Evolutionary conservation across 495 filamentous ascomycete species (phyloP).

Genomic region (Tricharina praecox): DNA sequence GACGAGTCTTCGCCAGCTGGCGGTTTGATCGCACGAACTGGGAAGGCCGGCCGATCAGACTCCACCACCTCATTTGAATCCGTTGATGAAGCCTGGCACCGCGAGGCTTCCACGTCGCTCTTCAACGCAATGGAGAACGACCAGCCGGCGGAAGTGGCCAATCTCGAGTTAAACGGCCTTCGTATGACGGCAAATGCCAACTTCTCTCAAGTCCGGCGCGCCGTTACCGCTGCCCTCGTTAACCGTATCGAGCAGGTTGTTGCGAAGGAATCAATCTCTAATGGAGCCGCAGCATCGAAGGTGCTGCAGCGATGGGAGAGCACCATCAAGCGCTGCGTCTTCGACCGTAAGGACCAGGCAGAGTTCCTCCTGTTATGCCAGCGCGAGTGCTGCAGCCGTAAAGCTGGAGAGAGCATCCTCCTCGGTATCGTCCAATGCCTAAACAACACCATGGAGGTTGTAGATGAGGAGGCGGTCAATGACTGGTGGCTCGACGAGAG

Average conservation of each 20-base stretch:
- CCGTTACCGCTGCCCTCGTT: constrained; percentile 70
- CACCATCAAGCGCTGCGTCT: constrained; percentile 33
- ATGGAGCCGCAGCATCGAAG: constrained; percentile 39
- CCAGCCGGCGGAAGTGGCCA: constrained; percentile 66
- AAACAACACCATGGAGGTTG: constrained; percentile 56
- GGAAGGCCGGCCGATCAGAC: constrained; percentile 20
- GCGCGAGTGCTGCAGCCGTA: constrained; percentile 48
- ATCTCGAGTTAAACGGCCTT: constrained; percentile 76
- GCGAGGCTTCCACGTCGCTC: constrained; percentile 69
- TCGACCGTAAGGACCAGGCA: constrained; percentile 52
- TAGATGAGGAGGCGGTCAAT: constrained; percentile 77
- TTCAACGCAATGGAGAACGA: constrained; percentile 60
- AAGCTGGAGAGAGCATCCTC: constrained; percentile 42
- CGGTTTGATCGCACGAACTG: constrained; percentile 15
- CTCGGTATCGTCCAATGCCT: constrained; percentile 61
- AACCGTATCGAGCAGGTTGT: constrained; percentile 61
- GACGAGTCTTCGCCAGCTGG: constrained; percentile 27
- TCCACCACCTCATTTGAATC: constrained; percentile 37
- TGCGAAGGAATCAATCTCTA: constrained; percentile 32
- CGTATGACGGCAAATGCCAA: constrained; percentile 79
- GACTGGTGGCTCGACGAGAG: constrained; percentile 71
- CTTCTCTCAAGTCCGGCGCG: constrained; percentile 69
- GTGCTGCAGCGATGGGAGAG: constrained; percentile 44
- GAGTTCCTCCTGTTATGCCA: constrained; percentile 72
- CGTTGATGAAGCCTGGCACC: constrained; percentile 55